Percentiles rank a stretch among this genome's conserved stretches.
Evolutionary conservation across 1,284 basidiomycete genomes (phyloP).

Genomic region (Volvariella surrecta): DNA sequence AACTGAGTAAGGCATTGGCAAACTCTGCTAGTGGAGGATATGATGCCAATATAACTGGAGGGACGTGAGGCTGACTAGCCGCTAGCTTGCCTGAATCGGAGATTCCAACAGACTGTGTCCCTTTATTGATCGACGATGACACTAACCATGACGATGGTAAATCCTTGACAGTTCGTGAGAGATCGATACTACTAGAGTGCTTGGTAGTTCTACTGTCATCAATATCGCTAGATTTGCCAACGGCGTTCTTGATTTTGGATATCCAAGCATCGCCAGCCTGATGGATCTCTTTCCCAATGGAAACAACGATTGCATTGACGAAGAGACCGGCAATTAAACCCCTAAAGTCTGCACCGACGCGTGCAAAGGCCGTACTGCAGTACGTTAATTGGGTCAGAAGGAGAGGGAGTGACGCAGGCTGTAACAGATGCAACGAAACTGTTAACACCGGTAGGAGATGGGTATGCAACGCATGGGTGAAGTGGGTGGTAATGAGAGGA

Average conservation of each 20-base stretch:
- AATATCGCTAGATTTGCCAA: no score
- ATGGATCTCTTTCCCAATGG: slow-evolving; percentile 33
- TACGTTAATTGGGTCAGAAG: slow-evolving; percentile 89
- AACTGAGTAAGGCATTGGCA: slow-evolving; percentile 67
- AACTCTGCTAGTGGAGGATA: slow-evolving; percentile 74
- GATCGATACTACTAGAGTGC: slow-evolving; percentile 19
- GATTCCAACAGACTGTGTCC: no score
- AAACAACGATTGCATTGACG: slow-evolving; percentile 42
- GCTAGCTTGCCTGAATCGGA: no score
- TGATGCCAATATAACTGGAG: slow-evolving; percentile 60
- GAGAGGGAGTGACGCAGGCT: slow-evolving; percentile 64
- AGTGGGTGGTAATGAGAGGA: slow-evolving; percentile 43
- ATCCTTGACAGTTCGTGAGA: no score
- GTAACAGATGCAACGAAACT: slow-evolving; percentile 43
- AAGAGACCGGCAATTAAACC: slow-evolving; percentile 57
- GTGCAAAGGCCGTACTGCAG: slow-evolving; percentile 84
- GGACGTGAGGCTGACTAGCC: no score
- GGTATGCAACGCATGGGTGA: slow-evolving; percentile 37
- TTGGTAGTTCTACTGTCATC: slow-evolving; percentile 22
- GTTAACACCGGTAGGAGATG: slow-evolving; percentile 57
- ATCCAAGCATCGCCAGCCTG: slow-evolving; percentile 24
- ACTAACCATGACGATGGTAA: no score
- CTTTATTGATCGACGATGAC: no score
- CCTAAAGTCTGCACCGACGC: slow-evolving; percentile 86
- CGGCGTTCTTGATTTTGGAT: no score